Conservation (phyloP, 371 early-diverging fungal species). For the Mucor irregularis region DNA sequence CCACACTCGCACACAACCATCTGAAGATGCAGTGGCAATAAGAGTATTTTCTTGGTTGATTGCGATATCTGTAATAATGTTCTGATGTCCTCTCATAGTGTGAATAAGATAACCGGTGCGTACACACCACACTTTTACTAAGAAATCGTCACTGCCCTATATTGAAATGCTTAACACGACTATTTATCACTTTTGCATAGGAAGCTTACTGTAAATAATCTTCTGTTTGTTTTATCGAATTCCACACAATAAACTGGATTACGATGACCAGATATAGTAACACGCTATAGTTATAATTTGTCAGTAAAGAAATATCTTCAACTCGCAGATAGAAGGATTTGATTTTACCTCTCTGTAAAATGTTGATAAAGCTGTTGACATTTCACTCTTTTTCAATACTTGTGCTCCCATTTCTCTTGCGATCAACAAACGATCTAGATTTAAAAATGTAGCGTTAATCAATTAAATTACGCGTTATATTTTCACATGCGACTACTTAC, state of each 20-base stretch:
- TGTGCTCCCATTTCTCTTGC: constrained; percentile 34
- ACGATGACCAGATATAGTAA: constrained; percentile 76
- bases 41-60: constrained; percentile 81
- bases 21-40: constrained; percentile 83
- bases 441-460: background rate
- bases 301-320: too few species aligned
- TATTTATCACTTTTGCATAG: background rate
- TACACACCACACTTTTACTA: constrained; percentile 89
- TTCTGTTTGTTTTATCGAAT: constrained; percentile 73
- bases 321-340: too few species aligned
- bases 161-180: background rate
- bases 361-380: constrained; percentile 28
- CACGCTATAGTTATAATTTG: constrained; percentile 46
- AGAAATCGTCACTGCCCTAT: constrained; percentile 78
- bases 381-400: constrained; percentile 20
- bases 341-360: constrained; percentile 47
- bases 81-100: constrained; percentile 81
- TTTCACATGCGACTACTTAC: constrained; percentile 10
- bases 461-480: background rate
- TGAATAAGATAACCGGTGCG: constrained; percentile 79
- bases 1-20: constrained; percentile 83
- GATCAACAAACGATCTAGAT: constrained; percentile 32
- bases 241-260: constrained; percentile 71
- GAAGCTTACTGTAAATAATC: constrained; percentile 61
- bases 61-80: constrained; percentile 78